These are phyloP conservation scores for Porogramme epimiltina DNA, from an alignment of 1,284 basidiomycete genomes.

Conservation along the genomic window DNA sequence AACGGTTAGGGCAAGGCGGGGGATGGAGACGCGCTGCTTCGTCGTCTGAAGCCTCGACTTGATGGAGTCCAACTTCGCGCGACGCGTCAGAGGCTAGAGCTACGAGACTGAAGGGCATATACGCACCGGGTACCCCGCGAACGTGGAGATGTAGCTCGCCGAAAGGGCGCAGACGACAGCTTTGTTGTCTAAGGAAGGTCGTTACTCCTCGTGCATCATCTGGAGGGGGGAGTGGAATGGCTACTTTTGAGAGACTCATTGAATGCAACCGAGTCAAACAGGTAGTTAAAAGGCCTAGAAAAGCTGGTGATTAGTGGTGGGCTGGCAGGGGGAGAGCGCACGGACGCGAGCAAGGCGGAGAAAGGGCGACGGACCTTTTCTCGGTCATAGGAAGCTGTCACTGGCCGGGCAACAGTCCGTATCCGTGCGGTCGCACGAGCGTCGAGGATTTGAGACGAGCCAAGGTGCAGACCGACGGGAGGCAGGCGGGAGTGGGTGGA, in stretches of 20 bases:
- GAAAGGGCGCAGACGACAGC: conserved; percentile 81
- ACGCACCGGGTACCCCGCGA: conserved; percentile 80
- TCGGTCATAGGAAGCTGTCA: conserved; percentile 78
- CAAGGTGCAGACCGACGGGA: conserved; percentile 20
- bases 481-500: conserved; percentile 6
- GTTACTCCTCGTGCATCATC: conserved; percentile 9
- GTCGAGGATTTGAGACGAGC: conserved; percentile 15
- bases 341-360: conserved; percentile 7
- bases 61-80: conserved; percentile 76
- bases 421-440: conserved; percentile 60
- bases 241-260: conserved; percentile 71
- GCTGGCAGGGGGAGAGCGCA: background rate
- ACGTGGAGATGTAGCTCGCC: conserved; percentile 81
- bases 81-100: background rate
- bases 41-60: conserved; percentile 91
- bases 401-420: conserved; percentile 59
- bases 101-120: background rate
- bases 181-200: conserved; percentile 61
- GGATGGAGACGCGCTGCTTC: conserved; percentile 74
- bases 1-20: conserved; percentile 71
- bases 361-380: conserved; percentile 49
- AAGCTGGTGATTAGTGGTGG: conserved; percentile 10
- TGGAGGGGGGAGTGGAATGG: background rate
- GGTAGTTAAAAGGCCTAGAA: conserved; percentile 55
- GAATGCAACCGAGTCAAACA: conserved; percentile 61